Conservation (phyloP, 2,329 filamentous ascomycete species). For the Neoscytalidium dimidiatum region DNA sequence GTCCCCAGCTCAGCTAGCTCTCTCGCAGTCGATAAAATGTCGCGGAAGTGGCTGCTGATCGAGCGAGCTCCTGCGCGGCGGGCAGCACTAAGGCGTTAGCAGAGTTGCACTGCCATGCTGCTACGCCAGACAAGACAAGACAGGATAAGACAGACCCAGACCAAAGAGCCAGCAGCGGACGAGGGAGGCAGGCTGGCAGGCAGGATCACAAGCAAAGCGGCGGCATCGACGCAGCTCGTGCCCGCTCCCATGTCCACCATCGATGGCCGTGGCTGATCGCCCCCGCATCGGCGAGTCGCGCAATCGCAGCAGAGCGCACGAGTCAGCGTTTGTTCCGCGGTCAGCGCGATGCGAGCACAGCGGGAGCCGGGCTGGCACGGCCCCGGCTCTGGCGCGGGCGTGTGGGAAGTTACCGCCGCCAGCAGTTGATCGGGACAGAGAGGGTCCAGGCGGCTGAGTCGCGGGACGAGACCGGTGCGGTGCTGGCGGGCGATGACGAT, state of each 20-base stretch:
- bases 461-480: no score
- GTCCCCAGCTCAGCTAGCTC: neutral
- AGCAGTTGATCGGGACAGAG: neutral
- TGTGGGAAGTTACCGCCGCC: neutral
- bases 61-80: neutral
- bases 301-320: neutral
- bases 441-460: neutral
- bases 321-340: neutral
- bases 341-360: neutral
- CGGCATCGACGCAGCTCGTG: neutral
- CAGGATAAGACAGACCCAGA: no score
- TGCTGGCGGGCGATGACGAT: neutral
- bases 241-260: neutral
- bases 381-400: neutral
- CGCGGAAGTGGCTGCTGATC: constrained; percentile 15
- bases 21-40: constrained; percentile 8
- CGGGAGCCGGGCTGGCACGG: neutral
- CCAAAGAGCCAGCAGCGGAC: no score
- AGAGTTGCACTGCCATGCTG: constrained; percentile 2
- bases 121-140: neutral
- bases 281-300: constrained; percentile 11
- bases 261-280: neutral
- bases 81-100: constrained; percentile 1
- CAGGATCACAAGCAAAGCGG: neutral
- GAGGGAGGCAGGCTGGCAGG: no score